phyloP scores from a whole-genome alignment of 345 rosid genomes.

The Aethionema arabicum region DNA sequence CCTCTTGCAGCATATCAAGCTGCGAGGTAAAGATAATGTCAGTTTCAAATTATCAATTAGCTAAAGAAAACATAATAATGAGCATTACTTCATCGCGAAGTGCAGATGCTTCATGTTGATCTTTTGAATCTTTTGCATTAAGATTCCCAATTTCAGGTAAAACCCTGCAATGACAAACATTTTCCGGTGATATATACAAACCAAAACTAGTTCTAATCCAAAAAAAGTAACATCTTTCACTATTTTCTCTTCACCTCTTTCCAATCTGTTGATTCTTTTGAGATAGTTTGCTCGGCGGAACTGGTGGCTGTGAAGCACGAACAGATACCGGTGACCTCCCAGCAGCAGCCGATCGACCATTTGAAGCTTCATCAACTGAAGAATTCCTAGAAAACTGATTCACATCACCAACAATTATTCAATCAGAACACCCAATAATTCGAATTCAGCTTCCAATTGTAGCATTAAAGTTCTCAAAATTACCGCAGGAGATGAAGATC shows the following conservation, averaged over 20 bases:
- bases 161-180: conserved; percentile 51
- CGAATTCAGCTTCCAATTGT: not conserved
- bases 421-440: conserved; percentile 12
- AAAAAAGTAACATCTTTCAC: not conserved
- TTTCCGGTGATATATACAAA: conserved; percentile 19
- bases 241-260: conserved; percentile 46
- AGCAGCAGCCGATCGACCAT: conserved; percentile 51
- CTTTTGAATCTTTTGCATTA: conserved; percentile 46
- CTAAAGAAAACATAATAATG: not conserved
- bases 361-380: conserved; percentile 46
- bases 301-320: conserved; percentile 52
- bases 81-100: conserved; percentile 87
- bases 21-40: conserved; percentile 35
- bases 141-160: conserved; percentile 48
- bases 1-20: conserved; percentile 95
- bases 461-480: conserved; percentile 1
- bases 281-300: conserved; percentile 57
- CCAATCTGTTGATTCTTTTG: conserved; percentile 50
- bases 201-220: conserved; percentile 7
- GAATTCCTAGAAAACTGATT: conserved; percentile 55
- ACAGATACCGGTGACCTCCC: conserved; percentile 57
- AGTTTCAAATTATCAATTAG: conserved; percentile 15
- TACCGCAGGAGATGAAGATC: conserved; percentile 97
- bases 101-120: conserved; percentile 80
- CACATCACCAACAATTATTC: conserved; percentile 14